A percentile compares a stretch with the other conserved stretches of the same genome.
Evolutionary conservation across 2,329 filamentous ascomycete species (phyloP).

Genomic region (Aspergillus versicolor): DNA sequence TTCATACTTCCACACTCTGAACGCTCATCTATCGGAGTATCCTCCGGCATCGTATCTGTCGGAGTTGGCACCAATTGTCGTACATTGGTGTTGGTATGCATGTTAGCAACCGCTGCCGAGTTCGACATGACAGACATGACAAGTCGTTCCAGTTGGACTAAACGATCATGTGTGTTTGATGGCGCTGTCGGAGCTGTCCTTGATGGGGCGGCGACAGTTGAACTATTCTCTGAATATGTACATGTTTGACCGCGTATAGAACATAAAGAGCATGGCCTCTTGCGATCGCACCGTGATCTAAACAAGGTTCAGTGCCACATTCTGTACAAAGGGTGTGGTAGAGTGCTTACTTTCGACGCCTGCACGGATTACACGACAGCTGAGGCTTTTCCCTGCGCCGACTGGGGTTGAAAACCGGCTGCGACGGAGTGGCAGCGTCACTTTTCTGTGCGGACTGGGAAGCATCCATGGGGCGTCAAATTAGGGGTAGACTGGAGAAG

Average conservation of each 20-base stretch:
- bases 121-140: conserved; percentile 52
- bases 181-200: conserved; percentile 40
- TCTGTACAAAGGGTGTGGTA: neutral
- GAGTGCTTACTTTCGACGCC: conserved; percentile 33
- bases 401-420: conserved; percentile 8
- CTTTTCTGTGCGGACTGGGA: neutral
- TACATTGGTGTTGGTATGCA: too few species aligned
- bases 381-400: conserved; percentile 36
- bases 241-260: conserved; percentile 56
- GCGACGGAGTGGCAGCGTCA: neutral
- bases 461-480: neutral
- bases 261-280: conserved; percentile 58
- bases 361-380: conserved; percentile 37
- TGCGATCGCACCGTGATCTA: conserved; percentile 55
- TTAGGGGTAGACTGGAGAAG: too few species aligned
- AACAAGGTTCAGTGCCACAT: neutral
- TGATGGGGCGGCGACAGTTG: conserved; percentile 12
- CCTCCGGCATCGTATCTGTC: neutral
- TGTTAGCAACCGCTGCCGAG: neutral
- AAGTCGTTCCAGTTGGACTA: conserved; percentile 57
- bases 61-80: neutral
- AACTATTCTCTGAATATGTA: conserved; percentile 39
- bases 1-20: conserved; percentile 24
- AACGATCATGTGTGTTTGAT: conserved; percentile 50
- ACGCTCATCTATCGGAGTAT: neutral